Base-by-base conservation (phyloP, 148 eudicot genomes). In the Diospyros kaki region DNA sequence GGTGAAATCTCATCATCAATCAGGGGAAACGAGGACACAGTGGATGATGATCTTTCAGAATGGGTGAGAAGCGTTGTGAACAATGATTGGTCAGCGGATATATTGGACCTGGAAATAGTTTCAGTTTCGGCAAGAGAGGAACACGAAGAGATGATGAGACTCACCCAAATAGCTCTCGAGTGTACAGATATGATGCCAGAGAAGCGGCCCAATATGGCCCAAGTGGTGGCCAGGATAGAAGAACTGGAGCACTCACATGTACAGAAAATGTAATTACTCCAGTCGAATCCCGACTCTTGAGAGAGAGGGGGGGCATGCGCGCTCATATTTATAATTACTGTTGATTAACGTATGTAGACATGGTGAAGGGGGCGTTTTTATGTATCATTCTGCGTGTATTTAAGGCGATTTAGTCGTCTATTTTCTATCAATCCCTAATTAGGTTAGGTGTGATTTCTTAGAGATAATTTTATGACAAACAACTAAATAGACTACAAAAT, bases 61-160 rank as follows among this genome's bases (percentile, higher is more conserved):
- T 83, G 89, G 87, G 89, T 84, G 5, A 73, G 78, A 55, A 51
- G 58, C 41, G 79, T 81, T 17, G 82, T 81, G 43, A 70, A 75
- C 46, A 66, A 17, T 51, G 87, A 83, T 68, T 81, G 89, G 86
- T 86, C 86, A 45, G 77, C 83, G 5, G 87, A 86, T 77, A 75
- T 86, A 72, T 72, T 86, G 73, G 89, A 86, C 40, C 65, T 75
- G 74, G 87, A 86, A 66, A 79, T 86, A 71, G 39, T 86, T 4
- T 82, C 81, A 68, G 28, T 28, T 28, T 28, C 28, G 28, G 81
- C 81, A 44, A 86, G 55, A 51, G 80, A 86, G 6, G 85, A 80
- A 10, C 84, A 84, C 4, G 76, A 81, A 50, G 78, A 69, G 40
- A 83, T 86, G 85, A 45, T 86, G 61, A 81, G 65, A 72, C 73